A percentile compares a stretch with the other conserved stretches of the same genome.
These are phyloP conservation scores for Vigna unguiculata DNA, from an alignment of 306 rosid species.

Conservation along the genomic window DNA sequence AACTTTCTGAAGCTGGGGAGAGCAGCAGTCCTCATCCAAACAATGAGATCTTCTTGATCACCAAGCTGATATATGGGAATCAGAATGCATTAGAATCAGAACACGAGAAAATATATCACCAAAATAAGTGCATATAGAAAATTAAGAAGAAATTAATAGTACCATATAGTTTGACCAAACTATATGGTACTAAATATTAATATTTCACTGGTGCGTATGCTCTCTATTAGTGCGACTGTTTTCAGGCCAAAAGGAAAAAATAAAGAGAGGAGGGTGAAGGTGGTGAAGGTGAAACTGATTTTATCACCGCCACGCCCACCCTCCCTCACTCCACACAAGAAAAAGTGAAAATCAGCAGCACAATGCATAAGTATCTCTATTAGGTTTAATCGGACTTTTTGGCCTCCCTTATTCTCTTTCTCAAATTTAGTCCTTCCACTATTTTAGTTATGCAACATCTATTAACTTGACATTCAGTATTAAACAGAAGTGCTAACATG, in stretches of 20 bases:
- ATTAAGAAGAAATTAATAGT: conserved; percentile 15
- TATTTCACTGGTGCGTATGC: not conserved
- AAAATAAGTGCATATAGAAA: conserved; percentile 18
- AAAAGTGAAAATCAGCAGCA: conserved; percentile 7
- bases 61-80: conserved; percentile 66
- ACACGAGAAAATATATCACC: conserved; percentile 20
- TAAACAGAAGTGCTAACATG: not conserved
- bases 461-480: not conserved
- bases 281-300: conserved; percentile 10
- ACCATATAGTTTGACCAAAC: not conserved
- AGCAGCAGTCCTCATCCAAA: conserved; percentile 99
- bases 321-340: not conserved
- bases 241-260: conserved; percentile 1
- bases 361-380: not conserved
- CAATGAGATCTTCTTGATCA: conserved; percentile 96
- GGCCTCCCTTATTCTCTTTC: not conserved
- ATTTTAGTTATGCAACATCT: not conserved
- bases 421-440: not conserved
- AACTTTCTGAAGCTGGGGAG: conserved; percentile 93
- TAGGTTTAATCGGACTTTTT: too few relatives aligned
- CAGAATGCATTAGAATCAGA: conserved; percentile 40
- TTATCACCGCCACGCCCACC: not conserved
- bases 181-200: not conserved
- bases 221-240: conserved; percentile 14
- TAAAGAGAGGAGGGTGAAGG: too few relatives aligned